Base-by-base conservation (phyloP, 2,329 filamentous ascomycete genomes). In the Chaetomium globosum region DNA sequence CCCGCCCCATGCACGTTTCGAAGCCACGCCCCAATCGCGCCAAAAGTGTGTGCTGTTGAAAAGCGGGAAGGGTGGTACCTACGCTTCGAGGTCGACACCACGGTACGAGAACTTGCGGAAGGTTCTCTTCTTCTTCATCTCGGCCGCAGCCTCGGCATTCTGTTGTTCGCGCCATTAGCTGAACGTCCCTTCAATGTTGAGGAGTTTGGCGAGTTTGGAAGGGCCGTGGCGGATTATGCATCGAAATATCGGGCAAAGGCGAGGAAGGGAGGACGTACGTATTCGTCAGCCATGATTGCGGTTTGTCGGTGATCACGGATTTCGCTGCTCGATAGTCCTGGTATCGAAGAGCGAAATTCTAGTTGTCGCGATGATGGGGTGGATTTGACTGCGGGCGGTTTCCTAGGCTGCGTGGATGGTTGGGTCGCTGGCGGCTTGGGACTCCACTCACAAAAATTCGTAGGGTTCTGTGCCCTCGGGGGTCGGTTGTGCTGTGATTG, bases 41-140 rank as follows among this genome's bases (percentile, higher is more conserved):
- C 19, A 26, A 46, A 59, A 21, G 21, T 19, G 39, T 56, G 59
- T 52, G 43, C 36, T 52, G 43, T 33, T 52, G 46, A 39, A 28
- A 36, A 51, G 26, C 36, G 51, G 23, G 43, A 43, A 39, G 26
- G 48, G 46, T 61, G 48, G 43, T 30, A 85, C 93, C 79, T 93
- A 97, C 94, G 97, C 92, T 82, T 99, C 95, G 82, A 99, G 93
- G 83, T 99, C 95, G 83, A 99, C 92, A 80, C 95, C 95, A 81
- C 95, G 92, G 92, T 97, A 99, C 76, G 93, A 95, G 82, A 98
- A 99, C 90, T 98, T 99, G 86, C 93, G 91, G 91, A 98, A 97
- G 77, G 93, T 86, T 94, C 95, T 96, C 87, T 90, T 96, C 88
- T 92, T 96, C 93, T 98, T 99, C 84, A 99, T 86, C 91, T 97